These are phyloP conservation scores for Kalanchoe fedtschenkoi DNA, from an alignment of 164 flowering plant genomes.

Conservation along the genomic window DNA sequence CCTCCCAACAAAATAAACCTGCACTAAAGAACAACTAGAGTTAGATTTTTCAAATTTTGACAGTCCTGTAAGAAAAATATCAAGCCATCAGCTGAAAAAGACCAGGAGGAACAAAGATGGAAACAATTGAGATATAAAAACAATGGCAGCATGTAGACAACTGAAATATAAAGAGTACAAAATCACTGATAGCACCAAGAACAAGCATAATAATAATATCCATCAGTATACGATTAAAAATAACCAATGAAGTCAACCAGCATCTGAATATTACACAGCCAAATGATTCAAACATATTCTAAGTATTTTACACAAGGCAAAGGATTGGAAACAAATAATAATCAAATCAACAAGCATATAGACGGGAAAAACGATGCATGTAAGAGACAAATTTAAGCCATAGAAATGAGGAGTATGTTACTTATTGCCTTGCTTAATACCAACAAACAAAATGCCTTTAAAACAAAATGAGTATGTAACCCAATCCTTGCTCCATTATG, in stretches of 20 bases:
- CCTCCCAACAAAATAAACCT: background rate
- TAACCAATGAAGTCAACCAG: too few species aligned
- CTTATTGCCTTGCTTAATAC: too few species aligned
- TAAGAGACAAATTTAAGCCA: too few species aligned
- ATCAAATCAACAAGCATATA: background rate
- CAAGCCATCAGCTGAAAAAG: background rate
- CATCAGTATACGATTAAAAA: background rate
- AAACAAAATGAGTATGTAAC: too few species aligned
- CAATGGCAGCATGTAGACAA: background rate
- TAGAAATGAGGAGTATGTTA: too few species aligned
- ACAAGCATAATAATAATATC: background rate
- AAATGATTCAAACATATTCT: background rate
- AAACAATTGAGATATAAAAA: background rate
- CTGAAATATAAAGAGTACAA: too few species aligned
- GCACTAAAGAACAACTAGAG: background rate
- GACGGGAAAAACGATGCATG: too few species aligned
- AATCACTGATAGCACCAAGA: background rate
- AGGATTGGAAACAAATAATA: background rate
- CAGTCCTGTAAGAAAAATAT: background rate
- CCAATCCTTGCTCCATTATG: too few species aligned
- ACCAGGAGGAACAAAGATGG: background rate
- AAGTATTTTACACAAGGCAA: too few species aligned
- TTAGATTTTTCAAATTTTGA: background rate
- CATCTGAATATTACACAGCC: background rate
- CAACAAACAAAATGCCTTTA: too few species aligned